Base-by-base conservation (phyloP, 495 filamentous ascomycete species). In the Collariella sp. region DNA sequence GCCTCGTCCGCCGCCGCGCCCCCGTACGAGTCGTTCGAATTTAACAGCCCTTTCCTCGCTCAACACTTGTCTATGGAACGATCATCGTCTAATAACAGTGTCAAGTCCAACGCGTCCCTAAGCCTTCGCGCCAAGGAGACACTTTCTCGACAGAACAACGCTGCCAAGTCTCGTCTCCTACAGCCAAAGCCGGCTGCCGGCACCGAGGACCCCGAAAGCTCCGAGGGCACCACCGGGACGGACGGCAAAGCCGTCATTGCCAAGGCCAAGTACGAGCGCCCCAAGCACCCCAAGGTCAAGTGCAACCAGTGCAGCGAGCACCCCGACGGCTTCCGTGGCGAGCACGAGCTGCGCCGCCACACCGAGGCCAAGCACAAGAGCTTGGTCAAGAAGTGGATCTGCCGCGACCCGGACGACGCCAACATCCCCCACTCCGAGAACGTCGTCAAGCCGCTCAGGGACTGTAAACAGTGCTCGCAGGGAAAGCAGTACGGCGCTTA, bases 301-400 rank as follows among this genome's bases (percentile, higher is more conserved):
- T 97, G 91, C 63, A 66, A 67, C 10, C 69, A 82, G 36, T 97
- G 91, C 67, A 81, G 81, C 42, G 83, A 86, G 41, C 79, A 88
- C 46, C 88, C 85, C 0, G 83, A 89, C 2, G 91, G 91, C 16
- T 98, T 96, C 68, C 84, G 93, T 18, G 93, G 93, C 35, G 88
- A 94, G 23, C 93, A 96, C 64, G 93, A 98, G 63, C 83, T 97
- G 31, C 83, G 87, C 12, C 83, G 91, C 24, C 93, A 98, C 62
- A 80, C 81, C 56, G 84, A 90, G 39, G 84, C 88, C 29, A 84
- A 86, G 38, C 93, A 98, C 62, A 79, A 83, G 13, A 52, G 62
- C n/a, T 70, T 79, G 18, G 81, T 87, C 55, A 90, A 84, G 63
- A 88, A 88, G 51, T 98, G 81, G 80, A 76, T 96, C 7, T 91